Evolutionary conservation across 2,329 filamentous ascomycete species (phyloP), one percentile per base, ranked within the genome.

Genomic region (Aspergillus pseudonomiae): DNA sequence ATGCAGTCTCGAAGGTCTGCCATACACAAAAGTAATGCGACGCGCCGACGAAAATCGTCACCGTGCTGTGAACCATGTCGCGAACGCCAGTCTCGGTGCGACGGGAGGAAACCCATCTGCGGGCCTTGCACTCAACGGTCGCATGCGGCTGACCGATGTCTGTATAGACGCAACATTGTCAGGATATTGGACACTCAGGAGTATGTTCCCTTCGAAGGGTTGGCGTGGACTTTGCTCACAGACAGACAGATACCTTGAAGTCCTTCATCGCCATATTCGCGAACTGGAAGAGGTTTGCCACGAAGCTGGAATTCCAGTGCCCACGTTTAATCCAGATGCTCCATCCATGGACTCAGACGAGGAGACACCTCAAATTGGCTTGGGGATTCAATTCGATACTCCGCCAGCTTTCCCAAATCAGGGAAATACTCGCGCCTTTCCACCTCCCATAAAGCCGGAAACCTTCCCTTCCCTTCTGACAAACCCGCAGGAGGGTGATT

Each of bases 81-180:
- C 9, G 57, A 52, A 10, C 36, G 61, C 9, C 59, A 57, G 26
- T 30, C 41, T 32, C 24, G 41, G 16, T 63, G 61, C 19, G 61
- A 63, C 32, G 57, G 61, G n/a, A 54, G 53, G n/a, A 81, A 81
- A 65, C 81, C 80, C 28, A 77, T 82, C 14, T 83, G 80, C 68
- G 78, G 76, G n/a, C 76, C 77, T 2, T 82, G 81, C 59, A 69
- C 69, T 48, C 74, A 75, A 14, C 75, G 79, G 14, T 72, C 71
- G 2, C 70, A 77, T 30, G 63, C 66, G 4, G 65, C 77, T 7
- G 72, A 76, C 36, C 73, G 70, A n/a, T 81, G 79, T 57, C 67
- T 79, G 10, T 82, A 81, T 67, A 79, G 71, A 26, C 63, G 73
- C 2, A 74, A 76, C 4, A 79, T 78, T 66, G 74, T 75, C 9